Conservation (phyloP, 176 grass and related monocot genomes). For the Oryza longistaminata region DNA sequence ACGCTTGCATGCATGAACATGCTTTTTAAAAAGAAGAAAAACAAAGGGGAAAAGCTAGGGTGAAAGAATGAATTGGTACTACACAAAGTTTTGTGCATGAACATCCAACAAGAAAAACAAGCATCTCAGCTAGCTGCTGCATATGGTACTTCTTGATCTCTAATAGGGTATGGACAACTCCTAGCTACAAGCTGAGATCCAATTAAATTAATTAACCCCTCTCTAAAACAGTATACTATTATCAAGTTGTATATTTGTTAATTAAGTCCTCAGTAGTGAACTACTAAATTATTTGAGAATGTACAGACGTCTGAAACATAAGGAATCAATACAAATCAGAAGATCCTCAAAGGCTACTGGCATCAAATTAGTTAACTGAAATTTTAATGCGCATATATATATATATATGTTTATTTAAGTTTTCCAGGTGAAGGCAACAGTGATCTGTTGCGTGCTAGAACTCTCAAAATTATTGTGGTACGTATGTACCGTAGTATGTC, state of each 20-base stretch:
- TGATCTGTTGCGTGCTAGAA: neutral
- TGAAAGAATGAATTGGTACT: neutral
- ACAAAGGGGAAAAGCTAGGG: neutral
- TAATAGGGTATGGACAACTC: neutral
- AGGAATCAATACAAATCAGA: neutral
- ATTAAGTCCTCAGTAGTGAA: neutral
- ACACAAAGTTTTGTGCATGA: neutral
- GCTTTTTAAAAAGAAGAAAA: neutral
- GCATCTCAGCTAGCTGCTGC: neutral
- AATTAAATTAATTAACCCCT: neutral
- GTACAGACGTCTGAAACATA: neutral
- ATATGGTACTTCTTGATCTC: neutral
- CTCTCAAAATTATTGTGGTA: neutral
- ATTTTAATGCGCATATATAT: neutral
- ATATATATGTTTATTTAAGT: neutral
- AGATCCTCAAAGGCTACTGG: neutral
- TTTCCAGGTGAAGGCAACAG: neutral
- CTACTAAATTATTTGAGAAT: neutral
- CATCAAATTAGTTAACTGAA: neutral
- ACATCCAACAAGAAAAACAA: neutral
- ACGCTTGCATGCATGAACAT: neutral
- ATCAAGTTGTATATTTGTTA: neutral
- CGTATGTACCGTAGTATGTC: neutral
- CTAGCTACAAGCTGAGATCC: neutral
- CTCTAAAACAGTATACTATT: neutral